Base-by-base conservation (phyloP, 192 early-diverging fungal species). In the Cetraspora pellucida region DNA sequence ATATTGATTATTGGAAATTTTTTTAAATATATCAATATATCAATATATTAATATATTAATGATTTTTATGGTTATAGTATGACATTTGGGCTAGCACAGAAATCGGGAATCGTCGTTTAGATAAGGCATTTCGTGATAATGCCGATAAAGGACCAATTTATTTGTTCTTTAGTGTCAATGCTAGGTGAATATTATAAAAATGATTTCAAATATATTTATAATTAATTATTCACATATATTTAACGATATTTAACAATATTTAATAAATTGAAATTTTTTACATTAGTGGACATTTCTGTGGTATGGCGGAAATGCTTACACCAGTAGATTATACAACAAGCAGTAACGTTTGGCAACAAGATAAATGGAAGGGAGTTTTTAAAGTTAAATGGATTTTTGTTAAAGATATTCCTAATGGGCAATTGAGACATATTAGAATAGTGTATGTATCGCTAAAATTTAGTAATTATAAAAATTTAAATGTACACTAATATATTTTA, bases 131-230 rank as follows among this genome's bases (percentile, higher is more conserved):
- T 60, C 45, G 67, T 14, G 77, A 80, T 55, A 76, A 54, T 67
- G 57, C 66, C 5, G 73, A 72, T 61, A 76, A 65, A 55, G 68
- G 79, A 17, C 83, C 80, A 13, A 78, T 87, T 17, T 85, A 81
- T 73, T 81, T 89, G 37, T 89, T 89, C 66, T 89, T 85, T 64
- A 83, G 81, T 50, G 86, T 89, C 13, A 87, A 88, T 68, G 79
- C 85, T n/a, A 76, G 74, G 74, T 76, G 37, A 66, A 43, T 44
- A 30, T 21, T 58, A 43, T 25, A 19, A 58, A 23, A 3, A 28
- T 72, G 5, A 37, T 45, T 43, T 9, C 43, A n/a, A 37, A 16
- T 45, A 10, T 8, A 44, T 65, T 21, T n/a, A n/a, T n/a, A n/a
- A n/a, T 14, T 45, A 2, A 44, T 65, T 3, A 3, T 63, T 28